Base-by-base conservation (phyloP, 2,329 filamentous ascomycete species). In the Lasiodiplodia gonubiensis region DNA sequence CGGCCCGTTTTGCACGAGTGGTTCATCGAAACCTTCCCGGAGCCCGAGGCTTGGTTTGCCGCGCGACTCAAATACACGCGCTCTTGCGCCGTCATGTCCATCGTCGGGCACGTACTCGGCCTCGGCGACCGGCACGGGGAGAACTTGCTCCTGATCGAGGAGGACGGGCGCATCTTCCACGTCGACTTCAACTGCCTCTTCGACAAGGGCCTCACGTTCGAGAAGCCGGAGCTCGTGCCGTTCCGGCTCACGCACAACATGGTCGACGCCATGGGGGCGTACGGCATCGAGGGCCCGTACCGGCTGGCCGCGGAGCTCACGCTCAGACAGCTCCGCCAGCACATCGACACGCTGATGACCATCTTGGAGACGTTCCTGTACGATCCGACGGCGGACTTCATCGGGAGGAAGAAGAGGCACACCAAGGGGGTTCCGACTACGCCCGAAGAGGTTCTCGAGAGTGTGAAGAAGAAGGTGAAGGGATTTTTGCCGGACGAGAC, bases 181-280 rank as follows among this genome's bases (percentile, higher is more conserved):
- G 96, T 99, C 54, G 95, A 99, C 80, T 99, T 99, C 85, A 99
- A 99, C 81, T 99, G 96, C 79, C 88, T 99, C 4, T 99, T 99
- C 78, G 96, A 99, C 83, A 99, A 99, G 73, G 95, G 95, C 1
- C 86, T 94, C 49, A 97, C 94, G 0, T 98, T 99, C 76, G 90
- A 93, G 70, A 97, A 96, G 78, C 94, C 95, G 0, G 95, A 99
- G 79, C 85, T 91, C 35, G 95, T 99, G 1, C 96, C 95, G 2
- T 99, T 99, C 84, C 91, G 96, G 18, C 85, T 99, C 51, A 99
- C 95, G 4, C 94, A 97, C 84, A 99, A 99, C 80, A 98, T 99
- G 94, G 88, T 96, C 42, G 92, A 97, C 70, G 96, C 95, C 12
- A 98, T 99, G 89, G 95, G 95, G 5, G 90, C 96, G 25, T 94